Percentiles rank a stretch among this genome's conserved stretches.
Evolutionary conservation across 2,329 filamentous ascomycete genomes (phyloP).

Genomic region (Myotisia sp.): DNA sequence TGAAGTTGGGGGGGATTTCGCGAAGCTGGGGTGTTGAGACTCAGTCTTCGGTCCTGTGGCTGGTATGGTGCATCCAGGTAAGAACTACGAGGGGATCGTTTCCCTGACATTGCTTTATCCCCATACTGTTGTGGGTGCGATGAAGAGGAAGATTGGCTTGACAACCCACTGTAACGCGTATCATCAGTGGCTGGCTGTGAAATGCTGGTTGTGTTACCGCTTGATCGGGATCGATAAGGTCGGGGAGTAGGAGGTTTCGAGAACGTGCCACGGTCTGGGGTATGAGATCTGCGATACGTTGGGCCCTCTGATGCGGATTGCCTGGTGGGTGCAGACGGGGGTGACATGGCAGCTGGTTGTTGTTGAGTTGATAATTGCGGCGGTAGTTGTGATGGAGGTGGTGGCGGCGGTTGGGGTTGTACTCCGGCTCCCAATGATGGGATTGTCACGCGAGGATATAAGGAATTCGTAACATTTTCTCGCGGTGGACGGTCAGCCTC

Average conservation of each 20-base stretch:
- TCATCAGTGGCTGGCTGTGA: slow-evolving; percentile 17
- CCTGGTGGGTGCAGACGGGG: slow-evolving; percentile 27
- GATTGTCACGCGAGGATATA: slow-evolving; percentile 37
- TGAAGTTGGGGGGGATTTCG: slow-evolving; percentile 29
- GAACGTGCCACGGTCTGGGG: slow-evolving; percentile 50
- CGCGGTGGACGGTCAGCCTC: slow-evolving; percentile 35
- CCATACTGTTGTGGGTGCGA: slow-evolving; percentile 18
- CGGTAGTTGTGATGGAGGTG: neutral
- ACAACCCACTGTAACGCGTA: slow-evolving; percentile 20
- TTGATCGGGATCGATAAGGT: slow-evolving; percentile 26
- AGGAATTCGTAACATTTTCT: slow-evolving; percentile 31
- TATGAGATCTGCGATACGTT: slow-evolving; percentile 53
- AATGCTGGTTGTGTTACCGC: slow-evolving; percentile 15
- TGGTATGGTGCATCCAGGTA: slow-evolving; percentile 22
- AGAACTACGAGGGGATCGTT: slow-evolving; percentile 23
- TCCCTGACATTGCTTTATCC: slow-evolving; percentile 21
- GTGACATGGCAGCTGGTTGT: slow-evolving; percentile 24
- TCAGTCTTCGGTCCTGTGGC: slow-evolving; percentile 29
- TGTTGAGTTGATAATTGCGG: neutral
- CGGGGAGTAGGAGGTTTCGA: slow-evolving; percentile 31
- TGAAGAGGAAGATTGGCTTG: slow-evolving; percentile 15
- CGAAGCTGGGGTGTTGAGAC: slow-evolving; percentile 30
- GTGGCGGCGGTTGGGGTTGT: slow-evolving; percentile 3
- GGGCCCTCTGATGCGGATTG: slow-evolving; percentile 44
- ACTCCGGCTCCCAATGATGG: too few species aligned